A percentile compares a stretch with the other conserved stretches of the same genome.
These are phyloP conservation scores for Nannochloropsis gaditana DNA, from an alignment of 108 stramenopile genomes.

Conservation along the genomic window DNA sequence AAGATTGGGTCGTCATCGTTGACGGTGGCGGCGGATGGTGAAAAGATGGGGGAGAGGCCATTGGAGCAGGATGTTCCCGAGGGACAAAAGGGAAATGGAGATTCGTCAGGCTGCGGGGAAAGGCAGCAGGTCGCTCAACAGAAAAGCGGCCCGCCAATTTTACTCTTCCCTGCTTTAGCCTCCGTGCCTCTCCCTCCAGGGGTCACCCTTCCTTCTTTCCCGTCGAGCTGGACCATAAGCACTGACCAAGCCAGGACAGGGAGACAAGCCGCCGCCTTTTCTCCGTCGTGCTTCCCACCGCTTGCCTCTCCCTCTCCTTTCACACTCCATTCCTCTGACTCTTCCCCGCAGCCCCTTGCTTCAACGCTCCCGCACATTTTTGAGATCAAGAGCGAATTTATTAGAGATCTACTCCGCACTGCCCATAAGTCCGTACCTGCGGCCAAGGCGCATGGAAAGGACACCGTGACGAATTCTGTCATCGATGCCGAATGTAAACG, in stretches of 20 bases:
- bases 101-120: too few species aligned
- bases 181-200: neutral
- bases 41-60: too few species aligned
- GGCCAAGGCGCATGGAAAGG: too few species aligned
- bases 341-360: neutral
- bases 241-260: neutral
- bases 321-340: neutral
- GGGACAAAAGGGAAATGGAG: too few species aligned
- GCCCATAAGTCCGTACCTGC: neutral
- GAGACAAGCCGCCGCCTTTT: neutral
- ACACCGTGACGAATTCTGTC: too few species aligned
- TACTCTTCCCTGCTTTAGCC: too few species aligned
- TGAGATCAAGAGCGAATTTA: constrained; percentile 8
- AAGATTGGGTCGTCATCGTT: too few species aligned
- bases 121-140: too few species aligned
- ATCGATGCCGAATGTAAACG: too few species aligned
- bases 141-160: too few species aligned
- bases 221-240: neutral
- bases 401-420: neutral
- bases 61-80: too few species aligned
- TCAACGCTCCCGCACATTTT: neutral
- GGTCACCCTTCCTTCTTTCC: neutral
- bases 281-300: neutral
- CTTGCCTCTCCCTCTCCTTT: neutral
- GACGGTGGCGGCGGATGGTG: too few species aligned